Conservation (phyloP, 306 rosid genomes). For the Adenanthera pavonina region DNA sequence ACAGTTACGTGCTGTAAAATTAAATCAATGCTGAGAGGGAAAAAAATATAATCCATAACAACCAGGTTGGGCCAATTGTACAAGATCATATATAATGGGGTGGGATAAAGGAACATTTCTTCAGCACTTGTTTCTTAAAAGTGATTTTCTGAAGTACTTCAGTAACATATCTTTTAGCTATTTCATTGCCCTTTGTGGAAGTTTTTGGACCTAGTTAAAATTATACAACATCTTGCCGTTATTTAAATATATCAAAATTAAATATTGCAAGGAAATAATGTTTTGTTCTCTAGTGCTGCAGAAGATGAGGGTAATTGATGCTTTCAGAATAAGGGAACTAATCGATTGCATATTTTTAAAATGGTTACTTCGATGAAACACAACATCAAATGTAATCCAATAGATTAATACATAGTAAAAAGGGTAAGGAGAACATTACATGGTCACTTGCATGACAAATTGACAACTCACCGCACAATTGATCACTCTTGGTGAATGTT, state of each 20-base stretch:
- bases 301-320: neutral
- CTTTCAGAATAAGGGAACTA: constrained; percentile 5
- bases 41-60: neutral
- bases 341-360: constrained; percentile 29
- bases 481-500: constrained; percentile 64
- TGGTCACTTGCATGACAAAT: constrained; percentile 29
- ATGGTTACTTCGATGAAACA: constrained; percentile 8
- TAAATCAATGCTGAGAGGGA: neutral
- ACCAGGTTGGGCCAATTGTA: neutral
- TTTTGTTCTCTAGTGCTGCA: neutral
- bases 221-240: neutral
- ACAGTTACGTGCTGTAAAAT: neutral
- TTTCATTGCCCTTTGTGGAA: neutral
- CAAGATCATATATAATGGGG: neutral
- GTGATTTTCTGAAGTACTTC: neutral
- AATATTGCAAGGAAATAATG: neutral
- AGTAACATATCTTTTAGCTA: neutral
- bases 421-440: constrained; percentile 33
- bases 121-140: neutral
- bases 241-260: neutral
- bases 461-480: constrained; percentile 31
- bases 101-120: neutral
- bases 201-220: neutral
- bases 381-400: constrained; percentile 16
- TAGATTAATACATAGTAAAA: constrained; percentile 25